These are phyloP conservation scores for Physcomitrium patens DNA, from an alignment of 225 moss, liverwort and hornwort species.

Conservation along the genomic window DNA sequence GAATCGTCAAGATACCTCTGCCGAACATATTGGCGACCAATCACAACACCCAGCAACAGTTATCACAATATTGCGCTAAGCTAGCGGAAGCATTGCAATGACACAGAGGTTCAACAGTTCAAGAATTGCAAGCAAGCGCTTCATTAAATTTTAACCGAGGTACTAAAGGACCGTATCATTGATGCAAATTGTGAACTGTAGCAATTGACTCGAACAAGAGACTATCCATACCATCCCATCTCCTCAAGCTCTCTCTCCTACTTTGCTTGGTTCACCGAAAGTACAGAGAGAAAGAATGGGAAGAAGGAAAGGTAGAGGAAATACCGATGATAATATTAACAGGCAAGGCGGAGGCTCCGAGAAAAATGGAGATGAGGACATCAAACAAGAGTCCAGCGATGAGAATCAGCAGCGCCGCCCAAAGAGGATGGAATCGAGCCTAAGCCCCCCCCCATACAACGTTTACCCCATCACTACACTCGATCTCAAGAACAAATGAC, in stretches of 20 bases:
- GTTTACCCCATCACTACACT: conserved; percentile 27
- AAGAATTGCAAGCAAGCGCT: background rate
- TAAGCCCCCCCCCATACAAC: conserved; percentile 49
- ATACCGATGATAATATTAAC: conserved; percentile 92
- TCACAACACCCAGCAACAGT: background rate
- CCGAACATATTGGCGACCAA: too few relatives aligned
- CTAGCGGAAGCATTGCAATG: background rate
- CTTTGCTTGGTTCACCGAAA: conserved; percentile 24
- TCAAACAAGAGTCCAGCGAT: conserved; percentile 86
- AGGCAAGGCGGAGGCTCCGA: conserved; percentile 91
- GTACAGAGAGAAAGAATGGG: conserved; percentile 43
- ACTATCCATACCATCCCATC: conserved; percentile 24
- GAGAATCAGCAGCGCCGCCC: conserved; percentile 92
- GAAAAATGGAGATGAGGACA: conserved; percentile 94
- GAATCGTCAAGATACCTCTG: too few relatives aligned
- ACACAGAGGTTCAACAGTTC: background rate
- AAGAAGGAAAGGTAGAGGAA: conserved; percentile 54
- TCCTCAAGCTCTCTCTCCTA: conserved; percentile 41
- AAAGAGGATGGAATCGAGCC: conserved; percentile 81
- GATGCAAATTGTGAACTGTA: too few relatives aligned
- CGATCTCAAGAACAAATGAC: conserved; percentile 12
- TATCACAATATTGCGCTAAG: background rate
- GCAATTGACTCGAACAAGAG: too few relatives aligned
- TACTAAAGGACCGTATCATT: too few relatives aligned
- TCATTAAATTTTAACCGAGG: too few relatives aligned